Evolutionary conservation across 1,284 basidiomycete genomes (phyloP).

Genomic region (Coniophora puteana): DNA sequence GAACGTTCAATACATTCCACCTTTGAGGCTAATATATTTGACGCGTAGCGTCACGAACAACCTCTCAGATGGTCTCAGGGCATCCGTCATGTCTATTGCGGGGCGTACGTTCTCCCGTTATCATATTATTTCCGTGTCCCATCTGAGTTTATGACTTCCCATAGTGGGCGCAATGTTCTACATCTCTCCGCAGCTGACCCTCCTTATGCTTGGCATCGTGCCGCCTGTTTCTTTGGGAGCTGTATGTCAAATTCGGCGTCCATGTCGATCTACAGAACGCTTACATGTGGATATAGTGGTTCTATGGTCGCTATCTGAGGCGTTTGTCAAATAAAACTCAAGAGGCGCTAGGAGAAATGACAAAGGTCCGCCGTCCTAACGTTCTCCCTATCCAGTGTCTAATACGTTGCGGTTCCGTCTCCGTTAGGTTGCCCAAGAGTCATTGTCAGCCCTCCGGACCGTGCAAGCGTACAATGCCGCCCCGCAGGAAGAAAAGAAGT

Average conservation of each 20-base stretch:
- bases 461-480: conserved; percentile 89
- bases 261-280: no score
- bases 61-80: conserved; percentile 86
- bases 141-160: conserved; percentile 9
- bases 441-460: conserved; percentile 89
- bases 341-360: conserved; percentile 93
- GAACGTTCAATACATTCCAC: neutral
- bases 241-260: no score
- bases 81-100: conserved; percentile 85
- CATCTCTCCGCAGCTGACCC: conserved; percentile 86
- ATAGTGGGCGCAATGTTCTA: conserved; percentile 98
- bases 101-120: conserved; percentile 56
- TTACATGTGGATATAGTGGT: conserved; percentile 58
- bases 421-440: conserved; percentile 77
- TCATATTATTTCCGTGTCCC: neutral
- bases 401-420: no score
- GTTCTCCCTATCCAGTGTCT: neutral
- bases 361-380: conserved; percentile 55
- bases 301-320: conserved; percentile 94
- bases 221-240: conserved; percentile 95
- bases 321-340: conserved; percentile 90
- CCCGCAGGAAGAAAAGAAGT: conserved; percentile 70
- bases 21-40: conserved; percentile 3
- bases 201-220: conserved; percentile 92
- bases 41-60: conserved; percentile 80